Percentiles rank a stretch among this genome's conserved stretches.
Conservation (phyloP, 352 stramenopile genomes). For the Globisporangium abappressorium region DNA sequence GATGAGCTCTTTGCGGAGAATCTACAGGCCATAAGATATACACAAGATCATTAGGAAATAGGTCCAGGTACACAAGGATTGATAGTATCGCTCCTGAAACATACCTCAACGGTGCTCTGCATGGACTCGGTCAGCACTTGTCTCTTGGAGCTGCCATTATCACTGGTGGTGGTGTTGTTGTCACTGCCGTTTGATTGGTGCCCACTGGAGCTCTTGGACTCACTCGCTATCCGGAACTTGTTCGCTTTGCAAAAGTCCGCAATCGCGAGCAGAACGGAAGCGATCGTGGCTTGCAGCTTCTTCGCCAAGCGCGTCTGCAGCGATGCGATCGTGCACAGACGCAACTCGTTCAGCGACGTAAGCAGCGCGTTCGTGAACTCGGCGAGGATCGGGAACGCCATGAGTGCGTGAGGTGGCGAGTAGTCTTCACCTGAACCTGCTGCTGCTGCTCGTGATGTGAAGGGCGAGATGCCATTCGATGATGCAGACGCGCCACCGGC, state of each 20-base stretch:
- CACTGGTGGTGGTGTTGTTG: neutral
- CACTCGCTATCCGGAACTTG: constrained; percentile 27
- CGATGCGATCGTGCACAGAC: constrained; percentile 66
- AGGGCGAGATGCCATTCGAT: constrained; percentile 10
- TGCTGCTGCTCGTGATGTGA: constrained; percentile 8
- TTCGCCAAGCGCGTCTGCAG: constrained; percentile 53
- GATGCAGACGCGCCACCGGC: constrained; percentile 4
- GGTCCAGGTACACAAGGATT: neutral
- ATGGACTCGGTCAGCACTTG: constrained; percentile 36
- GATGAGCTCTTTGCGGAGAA: constrained; percentile 52
- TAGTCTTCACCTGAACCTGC: constrained; percentile 33
- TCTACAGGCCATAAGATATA: constrained; percentile 23
- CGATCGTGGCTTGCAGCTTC: constrained; percentile 54
- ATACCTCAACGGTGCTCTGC: constrained; percentile 57
- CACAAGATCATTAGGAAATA: neutral
- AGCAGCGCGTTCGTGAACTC: constrained; percentile 85
- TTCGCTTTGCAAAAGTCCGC: constrained; percentile 58
- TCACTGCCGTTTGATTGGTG: constrained; percentile 8
- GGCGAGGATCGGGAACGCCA: constrained; percentile 83
- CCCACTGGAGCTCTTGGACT: constrained; percentile 4
- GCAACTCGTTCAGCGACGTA: constrained; percentile 81
- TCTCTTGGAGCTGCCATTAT: constrained; percentile 8
- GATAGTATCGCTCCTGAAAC: neutral
- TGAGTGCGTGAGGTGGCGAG: constrained; percentile 71
- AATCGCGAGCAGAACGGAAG: constrained; percentile 47